These are phyloP conservation scores for Nicotiana noctiflora DNA, from an alignment of 257 asterid species.

Conservation along the genomic window DNA sequence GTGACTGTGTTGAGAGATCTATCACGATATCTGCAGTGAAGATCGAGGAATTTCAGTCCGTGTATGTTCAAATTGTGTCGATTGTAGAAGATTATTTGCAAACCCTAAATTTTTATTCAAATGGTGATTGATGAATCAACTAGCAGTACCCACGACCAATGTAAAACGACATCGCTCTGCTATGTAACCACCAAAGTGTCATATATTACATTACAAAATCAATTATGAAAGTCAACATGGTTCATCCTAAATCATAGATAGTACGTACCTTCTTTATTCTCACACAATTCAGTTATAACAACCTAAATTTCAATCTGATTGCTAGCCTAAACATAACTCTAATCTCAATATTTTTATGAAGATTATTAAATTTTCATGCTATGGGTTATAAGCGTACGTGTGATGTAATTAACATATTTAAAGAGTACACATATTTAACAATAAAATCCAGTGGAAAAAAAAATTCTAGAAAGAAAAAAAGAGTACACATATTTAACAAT, in stretches of 20 bases:
- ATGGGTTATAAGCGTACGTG: neutral
- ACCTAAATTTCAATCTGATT: neutral
- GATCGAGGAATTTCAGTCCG: no score
- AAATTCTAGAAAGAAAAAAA: no score
- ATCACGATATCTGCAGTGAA: no score
- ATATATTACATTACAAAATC: constrained; percentile 55
- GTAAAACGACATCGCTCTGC: constrained; percentile 69
- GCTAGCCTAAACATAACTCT: neutral
- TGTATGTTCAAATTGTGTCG: no score
- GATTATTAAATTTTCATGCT: neutral
- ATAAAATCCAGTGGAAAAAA: no score
- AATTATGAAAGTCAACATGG: constrained; percentile 23
- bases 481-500: no score
- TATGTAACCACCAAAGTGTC: constrained; percentile 15
- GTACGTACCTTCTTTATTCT: neutral
- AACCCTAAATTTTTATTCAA: no score
- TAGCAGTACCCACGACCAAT: constrained; percentile 87
- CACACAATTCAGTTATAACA: neutral
- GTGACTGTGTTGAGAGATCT: no score
- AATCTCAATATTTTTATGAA: neutral
- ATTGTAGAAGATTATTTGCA: no score
- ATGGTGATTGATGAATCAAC: no score
- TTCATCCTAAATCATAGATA: constrained; percentile 13
- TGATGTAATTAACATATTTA: constrained; percentile 7
- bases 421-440: no score